These are phyloP conservation scores for Lactarius vividus DNA, from an alignment of 768 basidiomycete species.

Conservation along the genomic window DNA sequence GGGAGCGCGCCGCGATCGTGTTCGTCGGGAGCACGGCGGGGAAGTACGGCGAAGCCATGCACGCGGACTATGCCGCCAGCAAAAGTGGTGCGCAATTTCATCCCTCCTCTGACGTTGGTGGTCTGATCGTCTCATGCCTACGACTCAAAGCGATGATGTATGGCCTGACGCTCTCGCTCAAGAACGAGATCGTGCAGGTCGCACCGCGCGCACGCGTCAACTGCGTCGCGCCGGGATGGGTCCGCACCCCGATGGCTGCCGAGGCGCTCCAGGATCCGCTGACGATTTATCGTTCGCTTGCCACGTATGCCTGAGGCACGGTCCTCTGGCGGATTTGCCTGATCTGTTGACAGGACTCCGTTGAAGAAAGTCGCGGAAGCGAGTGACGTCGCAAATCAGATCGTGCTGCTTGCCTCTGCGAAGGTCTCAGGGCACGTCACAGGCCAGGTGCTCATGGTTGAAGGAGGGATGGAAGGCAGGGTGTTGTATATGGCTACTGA, in stretches of 20 bases:
- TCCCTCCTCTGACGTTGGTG: too few species aligned
- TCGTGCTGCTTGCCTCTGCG: slow-evolving; percentile 58
- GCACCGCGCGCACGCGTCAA: slow-evolving; percentile 73
- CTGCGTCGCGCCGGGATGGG: slow-evolving; percentile 62
- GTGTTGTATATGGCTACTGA: slow-evolving; percentile 45
- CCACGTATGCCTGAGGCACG: slow-evolving; percentile 49
- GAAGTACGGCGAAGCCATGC: slow-evolving; percentile 68
- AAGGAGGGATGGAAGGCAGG: slow-evolving; percentile 79
- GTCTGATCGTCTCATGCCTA: too few species aligned
- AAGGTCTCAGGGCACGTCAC: slow-evolving; percentile 66
- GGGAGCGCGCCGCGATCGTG: slow-evolving; percentile 55
- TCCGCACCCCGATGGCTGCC: slow-evolving; percentile 56
- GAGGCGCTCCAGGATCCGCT: slow-evolving; percentile 53
- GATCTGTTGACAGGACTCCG: slow-evolving; percentile 48
- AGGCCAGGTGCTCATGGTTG: slow-evolving; percentile 67
- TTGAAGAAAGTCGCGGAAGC: slow-evolving; percentile 66
- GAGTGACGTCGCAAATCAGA: slow-evolving; percentile 61
- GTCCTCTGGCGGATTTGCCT: background rate
- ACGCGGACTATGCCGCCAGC: slow-evolving; percentile 65
- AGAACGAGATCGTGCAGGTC: slow-evolving; percentile 79
- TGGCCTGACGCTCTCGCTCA: slow-evolving; percentile 62
- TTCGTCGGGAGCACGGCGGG: slow-evolving; percentile 71
- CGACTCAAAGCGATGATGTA: slow-evolving; percentile 60
- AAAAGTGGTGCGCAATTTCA: slow-evolving; percentile 58
- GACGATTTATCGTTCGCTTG: slow-evolving; percentile 56